Percentiles rank a stretch among this genome's conserved stretches.
Evolutionary conservation across 2,329 filamentous ascomycete genomes (phyloP).

Genomic region (Knufia fluminis): DNA sequence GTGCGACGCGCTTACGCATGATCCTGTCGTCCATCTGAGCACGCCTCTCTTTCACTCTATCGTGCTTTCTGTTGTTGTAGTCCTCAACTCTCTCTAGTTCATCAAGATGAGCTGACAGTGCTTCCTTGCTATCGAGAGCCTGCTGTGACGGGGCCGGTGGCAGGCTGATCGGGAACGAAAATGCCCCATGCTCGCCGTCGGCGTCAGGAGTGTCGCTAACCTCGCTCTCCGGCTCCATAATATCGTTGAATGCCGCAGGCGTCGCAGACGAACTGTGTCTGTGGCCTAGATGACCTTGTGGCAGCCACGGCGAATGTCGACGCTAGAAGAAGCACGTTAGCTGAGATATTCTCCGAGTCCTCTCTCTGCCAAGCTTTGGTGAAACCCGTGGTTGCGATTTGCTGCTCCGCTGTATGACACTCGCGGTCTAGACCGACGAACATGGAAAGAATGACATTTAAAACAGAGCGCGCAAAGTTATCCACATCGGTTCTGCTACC

Average conservation of each 20-base stretch:
- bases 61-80: slow-evolving; percentile 19
- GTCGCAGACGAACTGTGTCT: slow-evolving; percentile 7
- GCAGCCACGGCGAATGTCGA: slow-evolving; percentile 16
- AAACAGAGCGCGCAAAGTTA: too few species aligned
- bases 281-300: slow-evolving; percentile 10
- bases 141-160: slow-evolving; percentile 20
- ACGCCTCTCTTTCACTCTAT: slow-evolving; percentile 19
- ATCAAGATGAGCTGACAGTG: slow-evolving; percentile 17
- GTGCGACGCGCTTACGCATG: slow-evolving; percentile 16
- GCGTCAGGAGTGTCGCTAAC: slow-evolving; percentile 21
- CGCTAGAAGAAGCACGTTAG: slow-evolving; percentile 12
- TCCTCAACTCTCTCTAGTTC: slow-evolving; percentile 20
- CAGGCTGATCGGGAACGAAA: slow-evolving; percentile 16
- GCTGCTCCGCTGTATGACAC: too few species aligned
- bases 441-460: too few species aligned
- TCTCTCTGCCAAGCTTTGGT: background rate
- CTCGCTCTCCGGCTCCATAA: slow-evolving; percentile 21
- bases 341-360: background rate
- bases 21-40: slow-evolving; percentile 22
- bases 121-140: slow-evolving; percentile 18
- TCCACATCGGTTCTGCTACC: too few species aligned
- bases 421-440: too few species aligned
- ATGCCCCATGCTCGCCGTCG: slow-evolving; percentile 14
- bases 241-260: slow-evolving; percentile 1
- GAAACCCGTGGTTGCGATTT: background rate